Percentiles rank a stretch among this genome's conserved stretches.
Conservation (phyloP, 148 eudicot genomes). For the Nepenthes mirabilis region DNA sequence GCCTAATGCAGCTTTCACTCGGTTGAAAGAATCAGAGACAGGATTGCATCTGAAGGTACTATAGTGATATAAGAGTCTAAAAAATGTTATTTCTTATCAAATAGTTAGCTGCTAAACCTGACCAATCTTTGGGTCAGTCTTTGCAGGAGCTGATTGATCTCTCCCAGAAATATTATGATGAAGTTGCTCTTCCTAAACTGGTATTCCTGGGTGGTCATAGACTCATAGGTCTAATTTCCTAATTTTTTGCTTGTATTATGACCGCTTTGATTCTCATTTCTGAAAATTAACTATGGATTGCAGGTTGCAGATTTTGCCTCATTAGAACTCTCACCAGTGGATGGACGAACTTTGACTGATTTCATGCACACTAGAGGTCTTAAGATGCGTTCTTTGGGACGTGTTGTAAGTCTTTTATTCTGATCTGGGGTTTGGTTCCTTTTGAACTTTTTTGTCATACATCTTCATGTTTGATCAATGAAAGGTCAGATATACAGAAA, state of each 20-base stretch:
- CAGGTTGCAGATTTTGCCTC: constrained; percentile 5
- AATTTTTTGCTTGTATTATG: neutral
- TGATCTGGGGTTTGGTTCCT: neutral
- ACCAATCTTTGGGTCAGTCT: constrained; percentile 36
- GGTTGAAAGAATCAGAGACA: constrained; percentile 79
- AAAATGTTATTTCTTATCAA: neutral
- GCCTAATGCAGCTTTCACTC: constrained; percentile 78
- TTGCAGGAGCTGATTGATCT: constrained; percentile 76
- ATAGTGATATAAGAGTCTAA: neutral
- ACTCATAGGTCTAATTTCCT: constrained; percentile 3
- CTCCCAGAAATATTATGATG: constrained; percentile 83
- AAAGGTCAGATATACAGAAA: neutral
- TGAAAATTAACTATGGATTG: constrained; percentile 3
- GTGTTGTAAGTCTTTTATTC: constrained; percentile 53
- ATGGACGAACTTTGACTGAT: constrained; percentile 4
- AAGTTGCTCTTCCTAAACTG: constrained; percentile 97
- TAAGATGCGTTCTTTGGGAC: constrained; percentile 94
- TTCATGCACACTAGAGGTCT: constrained; percentile 11
- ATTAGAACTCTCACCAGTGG: constrained; percentile 2
- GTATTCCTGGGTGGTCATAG: constrained; percentile 19
- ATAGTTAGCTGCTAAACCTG: constrained; percentile 1
- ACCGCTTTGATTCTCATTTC: neutral
- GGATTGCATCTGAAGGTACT: constrained; percentile 92
- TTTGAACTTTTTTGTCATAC: neutral
- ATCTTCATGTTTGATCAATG: neutral